Conservation (phyloP, 805 yeast genomes). For the Wickerhamiella allomyrinae region DNA sequence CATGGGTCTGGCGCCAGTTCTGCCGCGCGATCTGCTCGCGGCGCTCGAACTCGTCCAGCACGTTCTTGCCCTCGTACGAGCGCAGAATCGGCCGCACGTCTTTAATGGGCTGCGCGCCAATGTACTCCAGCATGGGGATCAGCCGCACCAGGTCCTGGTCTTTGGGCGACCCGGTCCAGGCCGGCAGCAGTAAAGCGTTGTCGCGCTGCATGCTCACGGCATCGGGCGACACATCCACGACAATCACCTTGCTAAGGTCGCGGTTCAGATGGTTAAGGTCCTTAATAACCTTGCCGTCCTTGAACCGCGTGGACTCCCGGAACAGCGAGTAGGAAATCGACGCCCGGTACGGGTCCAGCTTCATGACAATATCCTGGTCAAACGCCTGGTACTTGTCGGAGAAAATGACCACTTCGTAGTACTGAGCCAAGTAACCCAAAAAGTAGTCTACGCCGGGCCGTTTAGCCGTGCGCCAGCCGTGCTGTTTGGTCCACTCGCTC, state of each 20-base stretch:
- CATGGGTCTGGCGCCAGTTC: constrained; percentile 30
- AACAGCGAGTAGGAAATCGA: constrained; percentile 73
- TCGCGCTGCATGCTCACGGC: constrained; percentile 77
- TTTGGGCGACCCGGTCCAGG: constrained; percentile 80
- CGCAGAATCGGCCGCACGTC: constrained; percentile 83
- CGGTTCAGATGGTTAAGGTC: constrained; percentile 85
- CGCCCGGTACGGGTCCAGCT: constrained; percentile 87
- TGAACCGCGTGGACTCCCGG: constrained; percentile 81
- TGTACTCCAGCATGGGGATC: constrained; percentile 87
- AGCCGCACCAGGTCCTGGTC: constrained; percentile 59
- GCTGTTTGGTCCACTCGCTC: constrained; percentile 78
- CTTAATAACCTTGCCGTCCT: constrained; percentile 79
- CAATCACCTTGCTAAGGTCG: constrained; percentile 66
- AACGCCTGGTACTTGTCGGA: constrained; percentile 74
- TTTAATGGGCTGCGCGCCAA: constrained; percentile 72
- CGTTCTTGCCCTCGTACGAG: constrained; percentile 43
- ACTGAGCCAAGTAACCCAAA: constrained; percentile 84
- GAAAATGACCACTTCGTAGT: constrained; percentile 89
- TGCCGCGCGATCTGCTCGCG: constrained; percentile 64
- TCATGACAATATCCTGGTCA: constrained; percentile 69
- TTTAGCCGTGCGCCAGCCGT: constrained; percentile 97
- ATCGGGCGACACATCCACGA: constrained; percentile 64
- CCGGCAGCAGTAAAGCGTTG: constrained; percentile 71
- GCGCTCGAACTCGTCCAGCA: constrained; percentile 64
- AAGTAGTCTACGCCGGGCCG: constrained; percentile 98